Conservation (phyloP, 805 yeast genomes). For the Candida montana region DNA sequence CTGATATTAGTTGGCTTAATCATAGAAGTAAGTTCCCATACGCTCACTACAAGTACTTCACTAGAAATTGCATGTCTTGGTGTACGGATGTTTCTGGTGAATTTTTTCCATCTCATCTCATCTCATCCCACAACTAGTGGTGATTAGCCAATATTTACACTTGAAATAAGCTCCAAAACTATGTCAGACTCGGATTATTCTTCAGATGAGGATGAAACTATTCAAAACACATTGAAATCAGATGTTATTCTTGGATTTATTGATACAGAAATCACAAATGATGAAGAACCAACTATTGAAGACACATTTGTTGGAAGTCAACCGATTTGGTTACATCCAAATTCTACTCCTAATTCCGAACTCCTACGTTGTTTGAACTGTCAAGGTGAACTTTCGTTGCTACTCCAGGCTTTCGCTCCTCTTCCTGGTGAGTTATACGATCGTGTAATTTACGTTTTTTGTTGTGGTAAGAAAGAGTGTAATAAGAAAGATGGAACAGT, state of each 20-base stretch:
- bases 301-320: conserved; percentile 83
- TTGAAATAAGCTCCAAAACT: no score
- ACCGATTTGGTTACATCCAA: conserved; percentile 64
- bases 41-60: no score
- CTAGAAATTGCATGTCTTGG: no score
- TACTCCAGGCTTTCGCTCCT: conserved; percentile 80
- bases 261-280: conserved; percentile 49
- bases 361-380: conserved; percentile 65
- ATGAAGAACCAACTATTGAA: conserved; percentile 40
- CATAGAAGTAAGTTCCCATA: no score
- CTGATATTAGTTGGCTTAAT: no score
- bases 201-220: conserved; percentile 42
- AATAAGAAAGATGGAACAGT: conserved; percentile 64
- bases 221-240: conserved; percentile 24
- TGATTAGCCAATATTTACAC: no score
- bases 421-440: conserved; percentile 68
- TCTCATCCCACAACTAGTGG: neutral
- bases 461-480: conserved; percentile 62
- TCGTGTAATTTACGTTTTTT: conserved; percentile 74
- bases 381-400: conserved; percentile 51
- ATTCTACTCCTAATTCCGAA: conserved; percentile 50
- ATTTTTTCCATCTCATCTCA: neutral
- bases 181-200: conserved; percentile 36
- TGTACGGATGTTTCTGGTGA: neutral
- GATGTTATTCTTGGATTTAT: conserved; percentile 56